Evolutionary conservation across 768 basidiomycete species (phyloP).

Genomic region (Lactarius tabidus): DNA sequence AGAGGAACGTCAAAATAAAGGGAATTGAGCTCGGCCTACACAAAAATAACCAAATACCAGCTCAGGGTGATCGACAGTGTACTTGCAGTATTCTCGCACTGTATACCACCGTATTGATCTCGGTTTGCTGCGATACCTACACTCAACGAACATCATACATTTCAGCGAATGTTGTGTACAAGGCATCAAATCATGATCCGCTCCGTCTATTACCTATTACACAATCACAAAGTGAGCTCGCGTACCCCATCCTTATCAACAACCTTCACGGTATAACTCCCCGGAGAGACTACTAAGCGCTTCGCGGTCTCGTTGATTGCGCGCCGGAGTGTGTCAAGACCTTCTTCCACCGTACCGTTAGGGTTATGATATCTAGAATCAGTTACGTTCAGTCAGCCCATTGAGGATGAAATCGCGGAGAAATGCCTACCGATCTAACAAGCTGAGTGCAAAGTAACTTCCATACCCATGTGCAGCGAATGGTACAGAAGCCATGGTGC

Average conservation of each 20-base stretch:
- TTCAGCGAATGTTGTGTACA: not conserved
- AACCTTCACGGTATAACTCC: slow-evolving; percentile 82
- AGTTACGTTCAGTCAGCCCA: slow-evolving; percentile 4
- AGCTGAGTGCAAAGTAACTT: slow-evolving; percentile 85
- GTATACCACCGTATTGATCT: not conserved
- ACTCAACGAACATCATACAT: not conserved
- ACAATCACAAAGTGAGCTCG: slow-evolving; percentile 56
- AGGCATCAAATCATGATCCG: not conserved
- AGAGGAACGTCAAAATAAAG: not conserved
- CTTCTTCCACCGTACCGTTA: slow-evolving; percentile 79
- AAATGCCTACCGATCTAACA: slow-evolving; percentile 78
- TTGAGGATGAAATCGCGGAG: not conserved
- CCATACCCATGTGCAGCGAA: slow-evolving; percentile 97
- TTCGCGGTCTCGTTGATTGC: slow-evolving; percentile 88
- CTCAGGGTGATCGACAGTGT: too few relatives aligned
- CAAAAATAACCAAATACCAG: not conserved
- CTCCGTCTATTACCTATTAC: not conserved
- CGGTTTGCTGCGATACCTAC: not conserved
- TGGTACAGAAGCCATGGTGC: slow-evolving; percentile 82
- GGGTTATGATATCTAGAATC: slow-evolving; percentile 81
- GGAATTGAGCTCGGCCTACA: not conserved
- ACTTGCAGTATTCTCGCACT: too few relatives aligned
- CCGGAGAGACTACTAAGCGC: slow-evolving; percentile 74
- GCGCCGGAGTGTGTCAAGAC: slow-evolving; percentile 73
- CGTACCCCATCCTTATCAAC: slow-evolving; percentile 90